phyloP scores from a whole-genome alignment of 352 stramenopile genomes.

The Globisporangium spinosum region DNA sequence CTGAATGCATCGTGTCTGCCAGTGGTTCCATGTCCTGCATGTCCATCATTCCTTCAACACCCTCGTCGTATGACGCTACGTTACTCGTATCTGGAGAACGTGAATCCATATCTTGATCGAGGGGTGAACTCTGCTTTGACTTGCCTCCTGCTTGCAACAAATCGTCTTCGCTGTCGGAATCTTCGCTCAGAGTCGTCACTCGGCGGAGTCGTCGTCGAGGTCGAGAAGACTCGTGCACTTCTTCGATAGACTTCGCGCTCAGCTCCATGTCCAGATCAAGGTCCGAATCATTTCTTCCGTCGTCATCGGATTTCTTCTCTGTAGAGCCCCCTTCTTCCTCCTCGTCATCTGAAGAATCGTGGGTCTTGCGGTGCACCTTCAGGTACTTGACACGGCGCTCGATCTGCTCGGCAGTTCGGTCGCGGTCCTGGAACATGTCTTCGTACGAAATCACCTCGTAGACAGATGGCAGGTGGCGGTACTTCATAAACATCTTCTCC shows the following conservation, averaged over 20 bases:
- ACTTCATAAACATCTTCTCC: conserved; percentile 75
- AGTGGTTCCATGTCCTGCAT: conserved; percentile 4
- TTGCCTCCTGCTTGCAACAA: conserved; percentile 18
- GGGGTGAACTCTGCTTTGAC: background rate
- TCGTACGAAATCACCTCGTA: conserved; percentile 89
- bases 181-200: conserved; percentile 35
- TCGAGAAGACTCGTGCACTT: conserved; percentile 26
- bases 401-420: conserved; percentile 81
- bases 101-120: background rate
- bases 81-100: background rate
- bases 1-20: background rate
- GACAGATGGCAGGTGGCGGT: conserved; percentile 74
- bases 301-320: conserved; percentile 11
- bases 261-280: conserved; percentile 17
- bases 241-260: conserved; percentile 16
- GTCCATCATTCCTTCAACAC: background rate
- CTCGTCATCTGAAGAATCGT: conserved; percentile 64
- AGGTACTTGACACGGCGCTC: conserved; percentile 80
- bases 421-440: conserved; percentile 87
- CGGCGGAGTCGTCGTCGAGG: conserved; percentile 45
- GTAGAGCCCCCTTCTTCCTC: conserved; percentile 14
- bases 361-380: conserved; percentile 67
- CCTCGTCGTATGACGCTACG: background rate
- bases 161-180: conserved; percentile 42
- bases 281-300: conserved; percentile 15